Conservation (phyloP, 176 grass and related monocot species). For the Lolium multiflorum region DNA sequence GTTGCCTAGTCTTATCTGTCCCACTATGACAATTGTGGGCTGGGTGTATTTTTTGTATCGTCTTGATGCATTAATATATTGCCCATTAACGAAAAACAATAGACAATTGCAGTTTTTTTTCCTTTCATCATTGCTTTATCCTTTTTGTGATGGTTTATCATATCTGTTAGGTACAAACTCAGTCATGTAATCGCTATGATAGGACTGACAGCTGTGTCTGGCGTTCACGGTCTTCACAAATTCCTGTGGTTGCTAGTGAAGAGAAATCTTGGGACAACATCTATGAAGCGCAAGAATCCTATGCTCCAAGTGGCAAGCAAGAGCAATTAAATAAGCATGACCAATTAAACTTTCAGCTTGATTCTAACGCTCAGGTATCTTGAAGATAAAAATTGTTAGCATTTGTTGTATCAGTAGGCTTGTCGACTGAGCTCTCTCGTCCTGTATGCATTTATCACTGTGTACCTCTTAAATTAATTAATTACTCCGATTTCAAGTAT, state of each 20-base stretch:
- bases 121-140: neutral
- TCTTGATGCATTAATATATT: too few relatives aligned
- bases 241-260: conserved; percentile 20
- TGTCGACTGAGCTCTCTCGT: neutral
- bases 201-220: conserved; percentile 59
- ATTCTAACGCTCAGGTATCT: conserved; percentile 35
- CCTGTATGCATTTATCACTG: neutral
- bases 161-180: conserved; percentile 46
- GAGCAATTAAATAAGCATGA: conserved; percentile 48
- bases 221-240: conserved; percentile 46
- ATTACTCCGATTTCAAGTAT: neutral
- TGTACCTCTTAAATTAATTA: neutral
- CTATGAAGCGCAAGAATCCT: conserved; percentile 30
- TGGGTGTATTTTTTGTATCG: too few relatives aligned
- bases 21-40: too few relatives aligned
- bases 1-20: too few relatives aligned
- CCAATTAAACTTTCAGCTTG: conserved; percentile 32
- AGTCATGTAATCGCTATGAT: conserved; percentile 46
- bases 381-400: conserved; percentile 1
- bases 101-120: neutral
- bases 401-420: conserved; percentile 25
- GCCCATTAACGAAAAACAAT: too few relatives aligned
- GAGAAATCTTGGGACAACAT: conserved; percentile 55
- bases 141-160: neutral
- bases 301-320: conserved; percentile 35